Evolutionary conservation across 2,329 filamentous ascomycete species (phyloP).

Genomic region (Botrytis deweyae): DNA sequence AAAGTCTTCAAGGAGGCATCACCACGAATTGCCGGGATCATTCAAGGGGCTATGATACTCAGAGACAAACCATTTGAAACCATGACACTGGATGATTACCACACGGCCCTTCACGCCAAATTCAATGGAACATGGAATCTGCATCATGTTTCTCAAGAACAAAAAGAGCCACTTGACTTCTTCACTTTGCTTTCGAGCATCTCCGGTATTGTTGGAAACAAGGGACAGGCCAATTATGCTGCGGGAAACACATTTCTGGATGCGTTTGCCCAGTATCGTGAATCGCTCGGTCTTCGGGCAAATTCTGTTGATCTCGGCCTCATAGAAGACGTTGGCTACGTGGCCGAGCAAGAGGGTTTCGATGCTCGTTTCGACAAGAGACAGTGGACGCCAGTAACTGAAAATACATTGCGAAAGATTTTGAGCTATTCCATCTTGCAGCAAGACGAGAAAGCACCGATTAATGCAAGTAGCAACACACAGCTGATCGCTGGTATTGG

Average conservation of each 20-base stretch:
- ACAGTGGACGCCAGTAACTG: constrained; percentile 18
- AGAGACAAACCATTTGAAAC: constrained; percentile 25
- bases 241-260: constrained; percentile 52
- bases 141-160: constrained; percentile 23
- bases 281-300: not conserved
- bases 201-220: constrained; percentile 40
- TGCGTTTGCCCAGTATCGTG: constrained; percentile 13
- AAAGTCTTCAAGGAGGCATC: constrained; percentile 17
- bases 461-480: constrained; percentile 25
- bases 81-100: constrained; percentile 26
- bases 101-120: constrained; percentile 22
- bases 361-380: not conserved
- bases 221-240: constrained; percentile 48
- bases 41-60: constrained; percentile 41
- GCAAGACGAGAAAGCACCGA: constrained; percentile 24
- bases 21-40: constrained; percentile 31
- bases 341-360: constrained; percentile 13
- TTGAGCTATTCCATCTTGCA: constrained; percentile 38
- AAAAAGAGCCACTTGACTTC: constrained; percentile 41
- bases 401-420: constrained; percentile 37
- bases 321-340: constrained; percentile 40
- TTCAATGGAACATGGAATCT: constrained; percentile 32
- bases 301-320: constrained; percentile 13
- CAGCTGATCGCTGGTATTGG: constrained; percentile 38
- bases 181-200: constrained; percentile 44